phyloP scores from a whole-genome alignment of 768 basidiomycete species.

The Hebeloma cylindrosporum region DNA sequence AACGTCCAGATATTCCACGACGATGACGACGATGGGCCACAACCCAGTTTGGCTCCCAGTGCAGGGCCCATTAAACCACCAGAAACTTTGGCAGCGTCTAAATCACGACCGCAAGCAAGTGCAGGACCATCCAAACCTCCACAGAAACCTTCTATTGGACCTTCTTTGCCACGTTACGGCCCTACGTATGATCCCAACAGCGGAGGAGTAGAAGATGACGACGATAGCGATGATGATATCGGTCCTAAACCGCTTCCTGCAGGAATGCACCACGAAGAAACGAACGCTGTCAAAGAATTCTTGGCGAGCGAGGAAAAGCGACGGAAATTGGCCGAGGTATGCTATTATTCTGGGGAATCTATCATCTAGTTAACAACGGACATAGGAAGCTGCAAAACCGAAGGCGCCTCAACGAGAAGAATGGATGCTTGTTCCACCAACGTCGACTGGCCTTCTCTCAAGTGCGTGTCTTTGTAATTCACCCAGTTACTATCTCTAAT shows the following conservation, averaged over 20 bases:
- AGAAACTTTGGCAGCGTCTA: background rate
- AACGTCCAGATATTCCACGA: conserved; percentile 22
- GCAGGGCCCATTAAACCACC: conserved; percentile 17
- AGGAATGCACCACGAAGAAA: conserved; percentile 39
- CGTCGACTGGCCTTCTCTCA: conserved; percentile 72
- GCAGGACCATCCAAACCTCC: background rate
- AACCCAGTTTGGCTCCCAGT: conserved; percentile 28
- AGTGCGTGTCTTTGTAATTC: conserved; percentile 48
- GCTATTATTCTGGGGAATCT: conserved; percentile 14
- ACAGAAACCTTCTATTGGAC: conserved; percentile 11
- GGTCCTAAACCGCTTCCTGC: conserved; percentile 79
- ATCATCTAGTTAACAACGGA: background rate
- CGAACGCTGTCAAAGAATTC: conserved; percentile 78
- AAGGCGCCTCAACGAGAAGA: conserved; percentile 84
- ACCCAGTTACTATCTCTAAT: background rate
- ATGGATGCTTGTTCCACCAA: conserved; percentile 98
- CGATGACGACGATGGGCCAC: conserved; percentile 68
- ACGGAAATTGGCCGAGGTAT: conserved; percentile 64
- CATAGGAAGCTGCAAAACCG: conserved; percentile 72
- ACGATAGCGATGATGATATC: conserved; percentile 67
- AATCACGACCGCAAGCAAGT: conserved; percentile 2
- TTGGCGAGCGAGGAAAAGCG: conserved; percentile 81
- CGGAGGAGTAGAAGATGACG: conserved; percentile 38
- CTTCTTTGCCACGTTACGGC: conserved; percentile 29
- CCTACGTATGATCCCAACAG: conserved; percentile 32